Conservation (phyloP, 2,329 filamentous ascomycete genomes). For the Aspergillus candidus region DNA sequence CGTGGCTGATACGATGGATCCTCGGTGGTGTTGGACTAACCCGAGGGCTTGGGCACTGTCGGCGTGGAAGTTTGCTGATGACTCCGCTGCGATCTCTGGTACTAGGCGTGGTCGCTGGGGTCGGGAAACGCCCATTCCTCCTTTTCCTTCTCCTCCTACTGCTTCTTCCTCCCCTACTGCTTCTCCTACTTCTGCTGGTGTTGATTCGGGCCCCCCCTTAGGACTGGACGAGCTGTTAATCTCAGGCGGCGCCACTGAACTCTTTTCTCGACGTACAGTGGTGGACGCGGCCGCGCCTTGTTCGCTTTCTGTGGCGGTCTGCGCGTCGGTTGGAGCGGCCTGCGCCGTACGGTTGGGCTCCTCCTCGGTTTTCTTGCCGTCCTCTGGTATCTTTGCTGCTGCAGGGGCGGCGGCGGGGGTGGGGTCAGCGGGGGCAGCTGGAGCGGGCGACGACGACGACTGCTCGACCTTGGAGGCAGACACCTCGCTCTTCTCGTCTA, state of each 20-base stretch:
- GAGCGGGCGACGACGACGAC: constrained; percentile 4
- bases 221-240: constrained; percentile 5
- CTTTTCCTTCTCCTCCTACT: too few relatives aligned
- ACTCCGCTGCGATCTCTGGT: constrained; percentile 32
- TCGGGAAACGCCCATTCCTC: too few relatives aligned
- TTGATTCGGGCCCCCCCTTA: too few relatives aligned
- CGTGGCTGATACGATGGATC: constrained; percentile 30
- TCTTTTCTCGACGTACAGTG: constrained; percentile 16
- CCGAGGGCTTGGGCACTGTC: constrained; percentile 32
- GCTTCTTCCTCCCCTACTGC: too few relatives aligned
- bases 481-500: constrained; percentile 14
- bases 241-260: constrained; percentile 28
- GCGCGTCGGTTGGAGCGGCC: too few relatives aligned
- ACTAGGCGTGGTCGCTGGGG: constrained; percentile 27
- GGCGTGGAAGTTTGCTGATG: constrained; percentile 34
- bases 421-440: too few relatives aligned
- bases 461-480: constrained; percentile 34
- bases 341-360: too few relatives aligned
- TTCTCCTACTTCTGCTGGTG: too few relatives aligned
- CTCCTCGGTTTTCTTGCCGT: too few relatives aligned
- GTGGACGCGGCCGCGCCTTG: constrained; percentile 13
- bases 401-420: constrained; percentile 6
- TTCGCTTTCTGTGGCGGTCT: constrained; percentile 11
- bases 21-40: constrained; percentile 35
- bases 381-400: constrained; percentile 8